A percentile compares a stretch with the other conserved stretches of the same genome.
These are phyloP conservation scores for Sarcodon aspratus DNA, from an alignment of 768 basidiomycete species.

Conservation along the genomic window DNA sequence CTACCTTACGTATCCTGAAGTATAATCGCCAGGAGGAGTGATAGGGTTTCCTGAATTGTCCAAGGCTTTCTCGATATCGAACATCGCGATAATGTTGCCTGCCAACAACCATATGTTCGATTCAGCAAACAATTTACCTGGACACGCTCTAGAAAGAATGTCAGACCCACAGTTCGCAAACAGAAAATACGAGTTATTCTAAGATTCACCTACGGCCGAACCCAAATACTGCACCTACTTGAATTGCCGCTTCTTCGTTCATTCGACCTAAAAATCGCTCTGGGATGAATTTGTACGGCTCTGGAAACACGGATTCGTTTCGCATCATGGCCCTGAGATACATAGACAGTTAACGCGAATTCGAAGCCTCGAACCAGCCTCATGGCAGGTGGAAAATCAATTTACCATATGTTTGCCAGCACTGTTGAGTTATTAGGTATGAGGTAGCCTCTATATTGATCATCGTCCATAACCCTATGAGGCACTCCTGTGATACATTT, in stretches of 20 bases:
- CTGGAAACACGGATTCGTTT: no score
- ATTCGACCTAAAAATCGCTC: no score
- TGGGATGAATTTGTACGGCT: no score
- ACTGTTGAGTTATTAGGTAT: constrained; percentile 11
- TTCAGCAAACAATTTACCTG: constrained; percentile 14
- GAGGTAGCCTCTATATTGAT: constrained; percentile 11
- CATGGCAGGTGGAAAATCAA: not conserved
- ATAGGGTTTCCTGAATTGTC: no score
- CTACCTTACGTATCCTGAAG: not conserved
- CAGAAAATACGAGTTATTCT: no score
- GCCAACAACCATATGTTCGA: constrained; percentile 12
- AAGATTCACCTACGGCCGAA: constrained; percentile 12
- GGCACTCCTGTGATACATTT: constrained; percentile 7
- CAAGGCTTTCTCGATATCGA: no score
- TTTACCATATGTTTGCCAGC: constrained; percentile 12
- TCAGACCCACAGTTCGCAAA: no score
- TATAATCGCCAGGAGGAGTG: no score
- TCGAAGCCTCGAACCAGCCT: not conserved
- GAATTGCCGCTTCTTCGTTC: no score
- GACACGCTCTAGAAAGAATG: no score
- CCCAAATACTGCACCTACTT: constrained; percentile 7
- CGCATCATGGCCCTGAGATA: constrained; percentile 9
- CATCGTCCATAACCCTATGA: constrained; percentile 15
- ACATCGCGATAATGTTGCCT: constrained; percentile 14
- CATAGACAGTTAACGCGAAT: not conserved